Evolutionary conservation across 305 asterid genomes (phyloP).

Genomic region (Coffea humblotiana): DNA sequence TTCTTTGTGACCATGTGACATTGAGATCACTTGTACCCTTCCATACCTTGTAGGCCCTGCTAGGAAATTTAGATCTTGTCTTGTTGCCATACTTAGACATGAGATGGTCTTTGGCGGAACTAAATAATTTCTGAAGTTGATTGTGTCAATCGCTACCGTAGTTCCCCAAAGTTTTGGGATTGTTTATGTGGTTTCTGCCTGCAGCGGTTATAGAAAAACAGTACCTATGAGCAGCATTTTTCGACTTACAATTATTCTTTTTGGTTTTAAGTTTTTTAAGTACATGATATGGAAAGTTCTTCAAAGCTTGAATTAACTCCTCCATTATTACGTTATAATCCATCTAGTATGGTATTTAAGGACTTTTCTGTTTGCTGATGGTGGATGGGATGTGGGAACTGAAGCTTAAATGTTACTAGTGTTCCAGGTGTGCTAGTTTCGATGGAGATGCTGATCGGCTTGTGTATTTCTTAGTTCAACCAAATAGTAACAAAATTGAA

Average conservation of each 20-base stretch:
- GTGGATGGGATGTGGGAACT: constrained; percentile 23
- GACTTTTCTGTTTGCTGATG: neutral
- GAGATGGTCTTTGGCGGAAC: neutral
- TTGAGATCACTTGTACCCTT: neutral
- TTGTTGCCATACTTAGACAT: neutral
- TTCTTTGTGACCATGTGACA: neutral
- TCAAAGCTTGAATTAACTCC: neutral
- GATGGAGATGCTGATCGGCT: constrained; percentile 98
- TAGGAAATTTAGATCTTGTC: neutral
- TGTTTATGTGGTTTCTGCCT: neutral
- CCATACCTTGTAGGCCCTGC: neutral
- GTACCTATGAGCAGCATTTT: neutral
- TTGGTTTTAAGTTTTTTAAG: neutral
- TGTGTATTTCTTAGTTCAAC: constrained; percentile 67
- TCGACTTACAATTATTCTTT: constrained; percentile 3
- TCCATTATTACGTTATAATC: neutral
- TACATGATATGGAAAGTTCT: neutral
- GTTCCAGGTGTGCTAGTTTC: constrained; percentile 96
- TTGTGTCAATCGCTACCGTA: neutral
- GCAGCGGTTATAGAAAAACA: neutral
- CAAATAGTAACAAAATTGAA: constrained; percentile 56
- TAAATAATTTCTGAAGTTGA: neutral
- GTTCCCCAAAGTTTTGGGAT: no score
- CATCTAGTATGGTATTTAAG: neutral
- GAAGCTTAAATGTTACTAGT: constrained; percentile 40